Evolutionary conservation across 2,329 filamentous ascomycete species (phyloP).

Genomic region (Apiospora sp.): DNA sequence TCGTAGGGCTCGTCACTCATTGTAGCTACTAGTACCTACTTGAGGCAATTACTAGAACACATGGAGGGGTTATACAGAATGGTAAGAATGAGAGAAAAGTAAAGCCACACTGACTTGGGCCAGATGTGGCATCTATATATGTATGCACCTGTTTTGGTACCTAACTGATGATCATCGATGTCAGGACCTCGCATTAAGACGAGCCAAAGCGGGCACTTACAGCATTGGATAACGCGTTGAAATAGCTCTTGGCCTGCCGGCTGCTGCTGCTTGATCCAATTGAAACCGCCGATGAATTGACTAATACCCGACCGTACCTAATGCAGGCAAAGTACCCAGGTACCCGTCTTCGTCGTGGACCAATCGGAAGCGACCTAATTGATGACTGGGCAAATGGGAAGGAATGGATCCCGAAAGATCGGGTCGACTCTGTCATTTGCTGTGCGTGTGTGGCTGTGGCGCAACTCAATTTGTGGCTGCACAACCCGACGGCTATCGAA

Average conservation of each 20-base stretch:
- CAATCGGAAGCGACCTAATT: slow-evolving; percentile 7
- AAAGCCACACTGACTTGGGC: not conserved
- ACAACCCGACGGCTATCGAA: slow-evolving; percentile 16
- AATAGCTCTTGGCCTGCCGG: not conserved
- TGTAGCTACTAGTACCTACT: slow-evolving; percentile 1
- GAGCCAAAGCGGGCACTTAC: slow-evolving; percentile 20
- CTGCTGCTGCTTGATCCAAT: not conserved
- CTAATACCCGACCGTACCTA: not conserved
- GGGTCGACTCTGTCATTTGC: not conserved
- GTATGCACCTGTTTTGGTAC: not conserved
- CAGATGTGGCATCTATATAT: not conserved
- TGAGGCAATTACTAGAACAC: slow-evolving; percentile 1
- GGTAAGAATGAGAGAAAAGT: not conserved
- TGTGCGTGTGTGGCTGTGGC: not conserved
- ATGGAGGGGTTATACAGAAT: not conserved
- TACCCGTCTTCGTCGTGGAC: not conserved
- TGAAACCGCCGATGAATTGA: not conserved
- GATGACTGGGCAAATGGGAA: slow-evolving; percentile 3
- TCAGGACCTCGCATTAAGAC: not conserved
- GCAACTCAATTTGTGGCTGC: slow-evolving; percentile 1
- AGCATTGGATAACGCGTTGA: not conserved
- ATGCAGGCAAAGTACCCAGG: not conserved
- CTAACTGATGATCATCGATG: slow-evolving; percentile 4
- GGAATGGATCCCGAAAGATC: not conserved
- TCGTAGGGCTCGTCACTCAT: slow-evolving; percentile 41